A percentile compares a stretch with the other conserved stretches of the same genome.
Evolutionary conservation across 2,329 filamentous ascomycete genomes (phyloP).

Genomic region (Cryphonectria carpinicola): DNA sequence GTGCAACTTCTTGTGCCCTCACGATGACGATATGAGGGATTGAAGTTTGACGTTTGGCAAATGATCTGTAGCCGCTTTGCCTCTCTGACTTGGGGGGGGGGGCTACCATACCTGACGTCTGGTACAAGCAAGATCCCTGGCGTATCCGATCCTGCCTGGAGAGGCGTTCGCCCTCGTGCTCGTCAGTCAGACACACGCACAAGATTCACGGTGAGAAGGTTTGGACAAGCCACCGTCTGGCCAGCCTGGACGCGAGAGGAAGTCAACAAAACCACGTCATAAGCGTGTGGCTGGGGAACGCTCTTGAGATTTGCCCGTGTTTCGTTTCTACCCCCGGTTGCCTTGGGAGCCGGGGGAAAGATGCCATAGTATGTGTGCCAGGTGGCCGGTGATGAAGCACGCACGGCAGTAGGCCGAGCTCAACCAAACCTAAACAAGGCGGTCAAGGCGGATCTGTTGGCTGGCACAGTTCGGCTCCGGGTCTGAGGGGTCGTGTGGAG

Average conservation of each 20-base stretch:
- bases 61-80: neutral
- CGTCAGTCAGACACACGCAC: constrained; percentile 13
- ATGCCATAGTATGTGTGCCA: neutral
- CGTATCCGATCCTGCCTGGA: constrained; percentile 17
- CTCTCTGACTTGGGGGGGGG: neutral
- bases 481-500: constrained; percentile 15
- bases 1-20: neutral
- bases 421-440: neutral
- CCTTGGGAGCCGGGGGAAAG: neutral
- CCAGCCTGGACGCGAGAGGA: neutral
- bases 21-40: neutral
- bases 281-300: constrained; percentile 3
- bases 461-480: constrained; percentile 10
- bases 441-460: constrained; percentile 8
- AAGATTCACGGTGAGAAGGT: neutral
- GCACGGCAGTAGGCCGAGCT: constrained; percentile 10
- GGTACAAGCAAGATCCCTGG: constrained; percentile 5
- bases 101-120: neutral
- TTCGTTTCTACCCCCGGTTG: constrained; percentile 20
- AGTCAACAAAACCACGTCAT: constrained; percentile 22
- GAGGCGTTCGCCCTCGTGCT: constrained; percentile 1
- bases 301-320: constrained; percentile 22
- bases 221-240: neutral
- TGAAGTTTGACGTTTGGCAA: neutral
- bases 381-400: constrained; percentile 9